phyloP scores from a whole-genome alignment of 345 rosid genomes.

The Rhizophora mangle region DNA sequence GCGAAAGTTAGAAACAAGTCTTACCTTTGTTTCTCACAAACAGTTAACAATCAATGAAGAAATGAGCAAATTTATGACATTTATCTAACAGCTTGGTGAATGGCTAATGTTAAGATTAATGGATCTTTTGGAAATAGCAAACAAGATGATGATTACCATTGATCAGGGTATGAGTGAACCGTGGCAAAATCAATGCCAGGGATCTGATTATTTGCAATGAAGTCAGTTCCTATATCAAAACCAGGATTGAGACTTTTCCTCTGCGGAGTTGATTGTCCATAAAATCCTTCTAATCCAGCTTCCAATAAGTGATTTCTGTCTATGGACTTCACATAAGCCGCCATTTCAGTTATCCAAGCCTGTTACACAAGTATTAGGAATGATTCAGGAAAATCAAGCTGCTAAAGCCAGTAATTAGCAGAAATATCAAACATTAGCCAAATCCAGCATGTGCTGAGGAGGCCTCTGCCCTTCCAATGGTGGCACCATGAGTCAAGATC shows the following conservation, averaged over 20 bases:
- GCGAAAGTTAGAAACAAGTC: no score
- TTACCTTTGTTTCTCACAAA: not conserved
- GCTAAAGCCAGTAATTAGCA: not conserved
- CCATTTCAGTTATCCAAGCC: slow-evolving; percentile 46
- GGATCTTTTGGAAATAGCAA: not conserved
- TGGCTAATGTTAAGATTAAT: no score
- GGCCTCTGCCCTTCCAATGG: not conserved
- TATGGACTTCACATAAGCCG: slow-evolving; percentile 25
- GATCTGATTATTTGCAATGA: slow-evolving; percentile 28
- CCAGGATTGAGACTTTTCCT: slow-evolving; percentile 22
- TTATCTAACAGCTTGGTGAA: no score
- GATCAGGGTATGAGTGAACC: slow-evolving; percentile 30
- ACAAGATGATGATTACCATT: slow-evolving; percentile 17
- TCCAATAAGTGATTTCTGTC: slow-evolving; percentile 36
- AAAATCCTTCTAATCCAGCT: slow-evolving; percentile 37
- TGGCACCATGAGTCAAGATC: not conserved
- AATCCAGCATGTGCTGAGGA: not conserved
- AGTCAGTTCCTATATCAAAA: slow-evolving; percentile 28
- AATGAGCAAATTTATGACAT: not conserved
- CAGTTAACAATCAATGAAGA: not conserved
- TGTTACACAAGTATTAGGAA: slow-evolving; percentile 21
- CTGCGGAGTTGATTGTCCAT: slow-evolving; percentile 29
- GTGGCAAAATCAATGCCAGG: slow-evolving; percentile 30
- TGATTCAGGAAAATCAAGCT: not conserved
- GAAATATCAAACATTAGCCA: not conserved